Evolutionary conservation across 2,329 filamentous ascomycete species (phyloP), one percentile per base, ranked within the genome.

Genomic region (Alternaria longipes): DNA sequence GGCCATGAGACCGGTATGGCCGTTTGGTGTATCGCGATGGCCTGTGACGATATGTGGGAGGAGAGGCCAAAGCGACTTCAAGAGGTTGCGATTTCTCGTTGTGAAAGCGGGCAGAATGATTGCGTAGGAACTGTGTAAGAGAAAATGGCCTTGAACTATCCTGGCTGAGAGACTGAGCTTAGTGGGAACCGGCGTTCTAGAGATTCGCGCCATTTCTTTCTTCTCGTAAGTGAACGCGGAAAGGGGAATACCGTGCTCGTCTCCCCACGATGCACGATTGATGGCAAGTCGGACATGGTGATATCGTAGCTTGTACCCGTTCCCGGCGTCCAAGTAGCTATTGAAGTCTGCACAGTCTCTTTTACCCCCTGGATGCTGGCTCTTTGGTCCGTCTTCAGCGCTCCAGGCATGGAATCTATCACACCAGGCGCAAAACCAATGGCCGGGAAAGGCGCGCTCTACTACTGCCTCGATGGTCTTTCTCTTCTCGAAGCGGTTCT

Each of bases 341-440:
- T 74, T 77, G 46, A 60, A 72, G 14, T 71, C 66, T 6, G 63
- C 56, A 36, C 75, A 77, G 20, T 66, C 56, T 14, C 64, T 53
- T 22, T 54, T 60, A 14, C 32, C 56, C 16, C 63, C 63, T 24
- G 4, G 22, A 16, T 28, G 40, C 3, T 47, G 24, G 53, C 28
- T 52, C 50, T 20, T 51, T 9, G 64, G 74, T 18, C 64, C 62
- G 8, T 68, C 62, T 8, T 56, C 42, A 3, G 51, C 14, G 2
- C 59, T 36, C 68, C 68, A 73, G 0, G 42, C 8, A 30, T 78
- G 75, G 60, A 78, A 78, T 28, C 52, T 66, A 38, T 75, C 73
- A 62, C 75, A 78, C 74, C 73, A 78, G 2, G 72, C 70, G 57
- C 75, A 78, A 65, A 71, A 75, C 73, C 73, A 78, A 53, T 73